phyloP scores from a whole-genome alignment of 306 rosid genomes.

The Ammopiptanthus mongolicus region DNA sequence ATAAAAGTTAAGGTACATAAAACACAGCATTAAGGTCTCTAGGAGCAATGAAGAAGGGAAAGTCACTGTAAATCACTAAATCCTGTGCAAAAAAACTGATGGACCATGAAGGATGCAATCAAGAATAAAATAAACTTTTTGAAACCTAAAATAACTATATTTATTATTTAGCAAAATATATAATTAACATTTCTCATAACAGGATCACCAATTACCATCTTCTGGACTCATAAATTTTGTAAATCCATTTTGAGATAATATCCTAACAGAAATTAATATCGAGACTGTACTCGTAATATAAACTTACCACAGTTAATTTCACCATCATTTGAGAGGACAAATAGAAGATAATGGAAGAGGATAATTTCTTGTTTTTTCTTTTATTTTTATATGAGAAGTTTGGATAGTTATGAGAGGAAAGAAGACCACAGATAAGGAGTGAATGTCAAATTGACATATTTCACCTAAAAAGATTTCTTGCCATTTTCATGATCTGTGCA shows the following conservation, averaged over 20 bases:
- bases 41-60: neutral
- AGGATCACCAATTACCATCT: neutral
- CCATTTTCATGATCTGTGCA: neutral
- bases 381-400: neutral
- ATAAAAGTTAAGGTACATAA: conserved; percentile 9
- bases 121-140: neutral
- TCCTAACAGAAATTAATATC: neutral
- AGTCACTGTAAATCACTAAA: neutral
- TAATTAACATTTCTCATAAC: neutral
- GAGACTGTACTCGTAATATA: neutral
- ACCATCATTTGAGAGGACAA: neutral
- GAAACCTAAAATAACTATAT: neutral
- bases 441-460: neutral
- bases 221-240: neutral
- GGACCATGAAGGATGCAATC: neutral
- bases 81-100: neutral
- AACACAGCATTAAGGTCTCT: neutral
- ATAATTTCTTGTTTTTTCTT: neutral
- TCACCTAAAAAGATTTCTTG: neutral
- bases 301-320: neutral
- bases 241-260: neutral
- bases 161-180: neutral
- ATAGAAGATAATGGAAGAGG: neutral
- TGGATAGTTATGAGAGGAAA: neutral
- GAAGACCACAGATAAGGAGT: neutral